Percentiles rank a stretch among this genome's conserved stretches.
These are phyloP conservation scores for Sabuloglossum arenarium DNA, from an alignment of 495 filamentous ascomycete genomes.

Conservation along the genomic window DNA sequence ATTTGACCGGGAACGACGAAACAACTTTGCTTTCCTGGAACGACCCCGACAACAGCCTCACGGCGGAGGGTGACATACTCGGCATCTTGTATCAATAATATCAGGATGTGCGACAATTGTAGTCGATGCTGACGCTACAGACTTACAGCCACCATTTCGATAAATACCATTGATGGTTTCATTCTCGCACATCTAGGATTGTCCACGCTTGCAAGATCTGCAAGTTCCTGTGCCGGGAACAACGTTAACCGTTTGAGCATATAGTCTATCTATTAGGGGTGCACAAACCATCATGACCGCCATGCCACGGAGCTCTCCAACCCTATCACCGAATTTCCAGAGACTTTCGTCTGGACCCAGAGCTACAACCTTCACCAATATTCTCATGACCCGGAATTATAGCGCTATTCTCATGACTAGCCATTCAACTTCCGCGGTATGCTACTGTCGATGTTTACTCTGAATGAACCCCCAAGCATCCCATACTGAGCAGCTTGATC, in stretches of 20 bases:
- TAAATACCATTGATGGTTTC: slow-evolving; percentile 19
- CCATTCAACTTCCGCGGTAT: neutral
- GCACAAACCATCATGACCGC: slow-evolving; percentile 21
- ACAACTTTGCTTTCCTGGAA: too few species aligned
- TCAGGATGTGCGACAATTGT: too few species aligned
- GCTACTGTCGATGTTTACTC: neutral
- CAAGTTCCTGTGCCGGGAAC: slow-evolving; percentile 15
- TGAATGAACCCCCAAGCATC: slow-evolving; percentile 12
- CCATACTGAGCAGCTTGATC: slow-evolving; percentile 16
- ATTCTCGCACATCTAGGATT: slow-evolving; percentile 25
- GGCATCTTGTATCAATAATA: slow-evolving; percentile 28
- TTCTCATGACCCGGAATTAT: slow-evolving; percentile 19
- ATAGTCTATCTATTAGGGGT: neutral
- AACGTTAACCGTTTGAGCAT: neutral
- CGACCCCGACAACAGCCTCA: slow-evolving; percentile 43
- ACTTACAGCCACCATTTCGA: slow-evolving; percentile 23
- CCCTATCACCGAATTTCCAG: slow-evolving; percentile 20
- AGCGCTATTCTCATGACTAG: slow-evolving; percentile 5
- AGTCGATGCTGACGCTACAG: neutral
- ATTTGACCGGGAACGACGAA: too few species aligned
- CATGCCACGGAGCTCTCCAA: slow-evolving; percentile 20
- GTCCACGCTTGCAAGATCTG: slow-evolving; percentile 19
- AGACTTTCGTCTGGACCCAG: slow-evolving; percentile 18
- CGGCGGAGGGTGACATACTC: slow-evolving; percentile 39
- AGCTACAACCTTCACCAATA: slow-evolving; percentile 17